These are phyloP conservation scores for Spathaspora girioi DNA, from an alignment of 805 yeast species.

Conservation along the genomic window DNA sequence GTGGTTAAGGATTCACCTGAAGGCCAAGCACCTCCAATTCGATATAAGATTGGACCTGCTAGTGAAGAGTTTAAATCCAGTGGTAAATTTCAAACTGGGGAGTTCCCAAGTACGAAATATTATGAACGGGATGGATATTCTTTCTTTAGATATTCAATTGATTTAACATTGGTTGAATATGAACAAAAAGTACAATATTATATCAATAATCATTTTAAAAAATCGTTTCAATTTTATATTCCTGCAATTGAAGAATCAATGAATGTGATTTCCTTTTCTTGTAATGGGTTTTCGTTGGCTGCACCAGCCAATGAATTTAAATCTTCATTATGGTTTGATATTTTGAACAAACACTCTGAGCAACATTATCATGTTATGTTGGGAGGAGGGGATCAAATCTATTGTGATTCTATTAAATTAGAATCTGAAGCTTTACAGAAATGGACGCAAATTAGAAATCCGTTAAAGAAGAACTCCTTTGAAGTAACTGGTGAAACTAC, in stretches of 20 bases:
- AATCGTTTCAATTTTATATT: constrained; percentile 57
- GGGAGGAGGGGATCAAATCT: constrained; percentile 97
- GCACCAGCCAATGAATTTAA: constrained; percentile 65
- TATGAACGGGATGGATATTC: constrained; percentile 43
- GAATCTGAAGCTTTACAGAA: constrained; percentile 49
- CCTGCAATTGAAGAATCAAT: constrained; percentile 65
- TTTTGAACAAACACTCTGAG: constrained; percentile 56
- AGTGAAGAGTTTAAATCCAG: background rate
- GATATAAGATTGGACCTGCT: constrained; percentile 38
- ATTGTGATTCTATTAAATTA: constrained; percentile 75
- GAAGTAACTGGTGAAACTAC: constrained; percentile 46
- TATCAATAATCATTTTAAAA: constrained; percentile 42
- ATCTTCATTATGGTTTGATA: constrained; percentile 85
- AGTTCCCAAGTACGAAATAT: constrained; percentile 44
- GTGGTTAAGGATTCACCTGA: constrained; percentile 46
- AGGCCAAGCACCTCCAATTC: constrained; percentile 21
- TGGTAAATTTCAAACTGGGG: constrained; percentile 27
- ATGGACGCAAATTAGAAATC: constrained; percentile 60
- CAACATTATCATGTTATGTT: constrained; percentile 85
- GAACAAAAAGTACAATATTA: constrained; percentile 66
- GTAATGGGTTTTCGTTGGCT: constrained; percentile 83
- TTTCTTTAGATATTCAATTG: constrained; percentile 66
- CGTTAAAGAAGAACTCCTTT: constrained; percentile 37
- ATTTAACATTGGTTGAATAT: constrained; percentile 40
- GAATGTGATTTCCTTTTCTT: constrained; percentile 80